Base-by-base conservation (phyloP, 1,284 basidiomycete species). In the Ganoderma boninense region DNA sequence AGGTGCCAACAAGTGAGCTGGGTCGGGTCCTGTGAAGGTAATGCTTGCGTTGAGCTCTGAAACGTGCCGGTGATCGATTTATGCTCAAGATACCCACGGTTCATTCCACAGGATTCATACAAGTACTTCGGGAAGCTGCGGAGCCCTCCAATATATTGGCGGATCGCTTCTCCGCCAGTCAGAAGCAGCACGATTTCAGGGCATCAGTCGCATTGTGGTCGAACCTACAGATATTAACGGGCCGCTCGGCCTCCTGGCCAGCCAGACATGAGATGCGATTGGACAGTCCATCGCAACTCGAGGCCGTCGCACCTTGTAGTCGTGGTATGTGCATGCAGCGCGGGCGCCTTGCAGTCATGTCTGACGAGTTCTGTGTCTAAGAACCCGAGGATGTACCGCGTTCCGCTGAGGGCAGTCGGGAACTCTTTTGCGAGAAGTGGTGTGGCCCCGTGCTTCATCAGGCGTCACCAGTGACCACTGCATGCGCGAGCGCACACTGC, bases 311-410 rank as follows among this genome's bases (percentile, higher is more conserved):
- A 8, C 35, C 57, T 32, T 20, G 20, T n/a, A 23, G 35, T 35
- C 57, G 57, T 60, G 57, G 57, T 40, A 60, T 35, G 57, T 60
- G 57, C 57, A 35, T 60, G 57, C n/a, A 23, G 11, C 20, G 35
- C 35, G n/a, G 18, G 40, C 35, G 20, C 40, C 57, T 5, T 23
- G 35, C 11, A 20, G 35, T 10, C 11, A n/a, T 59, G 20, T 35
- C 32, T 56, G 54, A 56, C 14, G 26, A 26, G 29, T 32, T 32
- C 54, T 57, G 54, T 35, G 29, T 57, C 13, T 29, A 35, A 29
- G 54, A 57, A 57, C 54, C 16, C 29, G 26, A 35, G 32, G 29
- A 57, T 18, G 54, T 35, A 1, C 54, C 20, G 29, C 29, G 18
- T 57, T 26, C 29, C 26, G 4, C 14, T 13, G 54, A 57, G 6